These are phyloP conservation scores for Beverwykella pulmonaria DNA, from an alignment of 495 filamentous ascomycete species.

Conservation along the genomic window DNA sequence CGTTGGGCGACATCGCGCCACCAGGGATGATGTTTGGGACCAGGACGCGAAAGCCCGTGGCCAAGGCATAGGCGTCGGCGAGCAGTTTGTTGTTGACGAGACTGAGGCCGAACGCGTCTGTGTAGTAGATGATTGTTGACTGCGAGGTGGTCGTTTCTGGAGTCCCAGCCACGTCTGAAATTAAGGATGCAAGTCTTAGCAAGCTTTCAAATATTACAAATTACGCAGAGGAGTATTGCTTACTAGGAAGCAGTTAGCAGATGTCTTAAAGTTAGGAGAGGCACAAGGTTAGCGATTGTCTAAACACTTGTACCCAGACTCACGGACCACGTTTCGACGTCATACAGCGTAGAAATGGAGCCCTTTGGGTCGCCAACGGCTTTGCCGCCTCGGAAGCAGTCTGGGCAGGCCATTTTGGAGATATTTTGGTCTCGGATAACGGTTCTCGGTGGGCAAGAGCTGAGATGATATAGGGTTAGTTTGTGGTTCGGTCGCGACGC, in stretches of 20 bases:
- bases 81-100: slow-evolving; percentile 37
- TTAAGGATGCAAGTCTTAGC: too few relatives aligned
- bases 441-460: background rate
- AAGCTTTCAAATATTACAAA: too few relatives aligned
- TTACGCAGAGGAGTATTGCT: too few relatives aligned
- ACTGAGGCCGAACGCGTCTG: slow-evolving; percentile 33
- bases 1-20: slow-evolving; percentile 12
- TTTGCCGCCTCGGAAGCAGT: slow-evolving; percentile 31
- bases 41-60: slow-evolving; percentile 31
- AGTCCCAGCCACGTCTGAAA: slow-evolving; percentile 26
- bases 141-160: slow-evolving; percentile 7
- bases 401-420: slow-evolving; percentile 33
- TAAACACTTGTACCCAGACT: too few relatives aligned
- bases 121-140: slow-evolving; percentile 32
- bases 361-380: slow-evolving; percentile 24
- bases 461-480: background rate
- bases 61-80: slow-evolving; percentile 31
- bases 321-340: slow-evolving; percentile 26
- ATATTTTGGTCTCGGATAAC: background rate
- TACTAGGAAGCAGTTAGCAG: too few relatives aligned
- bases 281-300: too few relatives aligned
- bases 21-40: slow-evolving; percentile 35
- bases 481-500: too few relatives aligned
- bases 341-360: slow-evolving; percentile 12
- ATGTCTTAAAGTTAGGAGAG: too few relatives aligned